Evolutionary conservation across 441 rosid species (phyloP).

Genomic region (Corymbia calophylla): DNA sequence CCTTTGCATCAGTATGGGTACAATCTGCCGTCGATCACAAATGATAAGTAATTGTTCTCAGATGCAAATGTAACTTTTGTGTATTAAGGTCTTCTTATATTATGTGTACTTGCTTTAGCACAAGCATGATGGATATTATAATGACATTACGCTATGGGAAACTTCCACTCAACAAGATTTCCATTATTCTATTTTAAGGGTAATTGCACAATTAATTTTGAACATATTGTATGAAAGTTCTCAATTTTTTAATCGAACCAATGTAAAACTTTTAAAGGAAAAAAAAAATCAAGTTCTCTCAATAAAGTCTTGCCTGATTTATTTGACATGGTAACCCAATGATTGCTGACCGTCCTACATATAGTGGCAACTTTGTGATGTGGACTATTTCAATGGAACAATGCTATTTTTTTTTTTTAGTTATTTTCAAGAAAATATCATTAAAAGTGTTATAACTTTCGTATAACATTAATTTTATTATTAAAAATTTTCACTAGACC

Average conservation of each 20-base stretch:
- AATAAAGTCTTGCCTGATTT: neutral
- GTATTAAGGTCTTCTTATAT: neutral
- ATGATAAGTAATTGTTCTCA: neutral
- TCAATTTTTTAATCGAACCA: neutral
- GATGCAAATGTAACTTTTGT: neutral
- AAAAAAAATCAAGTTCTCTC: neutral
- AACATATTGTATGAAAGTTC: neutral
- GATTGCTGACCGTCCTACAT: neutral
- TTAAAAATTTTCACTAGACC: neutral
- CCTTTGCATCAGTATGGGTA: neutral
- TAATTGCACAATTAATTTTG: neutral
- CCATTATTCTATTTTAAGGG: neutral
- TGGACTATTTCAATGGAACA: neutral
- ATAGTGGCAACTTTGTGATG: no score
- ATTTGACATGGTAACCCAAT: neutral
- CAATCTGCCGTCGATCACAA: neutral
- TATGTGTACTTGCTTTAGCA: neutral
- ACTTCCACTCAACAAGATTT: neutral
- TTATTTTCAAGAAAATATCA: neutral
- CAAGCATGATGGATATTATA: neutral
- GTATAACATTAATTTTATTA: no score
- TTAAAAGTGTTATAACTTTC: no score
- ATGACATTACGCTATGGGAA: neutral
- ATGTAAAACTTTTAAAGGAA: neutral
- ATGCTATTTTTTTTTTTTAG: neutral